These are phyloP conservation scores for Kurtzmaniella cleridarum DNA, from an alignment of 805 yeast genomes.

Conservation along the genomic window DNA sequence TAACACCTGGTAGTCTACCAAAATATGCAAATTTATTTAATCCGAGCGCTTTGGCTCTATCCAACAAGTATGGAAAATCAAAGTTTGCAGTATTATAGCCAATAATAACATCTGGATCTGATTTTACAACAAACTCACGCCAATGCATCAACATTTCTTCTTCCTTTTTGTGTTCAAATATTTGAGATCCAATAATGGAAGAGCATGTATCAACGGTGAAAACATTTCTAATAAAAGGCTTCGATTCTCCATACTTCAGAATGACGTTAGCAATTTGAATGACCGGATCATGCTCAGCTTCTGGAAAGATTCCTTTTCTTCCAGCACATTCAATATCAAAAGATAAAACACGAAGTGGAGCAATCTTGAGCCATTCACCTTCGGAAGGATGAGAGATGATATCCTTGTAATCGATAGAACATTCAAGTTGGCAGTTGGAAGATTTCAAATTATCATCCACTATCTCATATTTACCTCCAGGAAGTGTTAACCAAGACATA, in stretches of 20 bases:
- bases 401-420: slow-evolving; percentile 60
- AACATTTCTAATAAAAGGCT: slow-evolving; percentile 90
- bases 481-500: slow-evolving; percentile 95
- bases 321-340: slow-evolving; percentile 99
- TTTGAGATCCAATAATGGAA: slow-evolving; percentile 90
- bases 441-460: slow-evolving; percentile 37
- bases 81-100: slow-evolving; percentile 95
- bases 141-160: slow-evolving; percentile 78
- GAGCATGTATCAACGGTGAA: slow-evolving; percentile 90
- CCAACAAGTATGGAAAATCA: slow-evolving; percentile 88
- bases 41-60: slow-evolving; percentile 74
- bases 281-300: slow-evolving; percentile 86
- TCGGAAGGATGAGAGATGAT: slow-evolving; percentile 80
- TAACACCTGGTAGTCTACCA: slow-evolving; percentile 63
- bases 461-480: slow-evolving; percentile 60
- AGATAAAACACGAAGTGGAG: slow-evolving; percentile 88
- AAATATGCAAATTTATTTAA: slow-evolving; percentile 75
- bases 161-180: slow-evolving; percentile 69
- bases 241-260: slow-evolving; percentile 71
- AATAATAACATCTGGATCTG: slow-evolving; percentile 93
- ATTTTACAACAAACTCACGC: slow-evolving; percentile 77
- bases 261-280: slow-evolving; percentile 97
- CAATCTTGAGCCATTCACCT: slow-evolving; percentile 89
- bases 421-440: slow-evolving; percentile 85
- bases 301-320: slow-evolving; percentile 94